These are phyloP conservation scores for Colletotrichum sojae DNA, from an alignment of 2,329 filamentous ascomycete species.

Conservation along the genomic window DNA sequence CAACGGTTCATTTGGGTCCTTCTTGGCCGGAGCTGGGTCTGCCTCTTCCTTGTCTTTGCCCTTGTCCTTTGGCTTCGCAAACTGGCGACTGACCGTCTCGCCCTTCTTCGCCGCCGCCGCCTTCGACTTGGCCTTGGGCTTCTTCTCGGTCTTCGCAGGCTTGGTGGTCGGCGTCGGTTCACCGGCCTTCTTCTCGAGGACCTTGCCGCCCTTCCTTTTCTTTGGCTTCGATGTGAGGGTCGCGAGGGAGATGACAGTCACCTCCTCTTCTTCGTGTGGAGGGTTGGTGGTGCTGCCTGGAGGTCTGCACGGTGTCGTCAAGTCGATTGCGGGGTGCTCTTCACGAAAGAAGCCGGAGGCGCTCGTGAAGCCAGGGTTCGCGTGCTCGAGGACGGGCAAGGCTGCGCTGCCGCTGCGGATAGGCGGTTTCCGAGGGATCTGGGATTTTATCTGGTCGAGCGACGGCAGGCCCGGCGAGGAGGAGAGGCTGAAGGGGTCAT, in stretches of 20 bases:
- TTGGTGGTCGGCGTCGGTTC: slow-evolving; percentile 15
- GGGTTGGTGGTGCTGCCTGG: background rate
- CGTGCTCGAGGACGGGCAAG: slow-evolving; percentile 5
- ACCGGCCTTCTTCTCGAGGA: slow-evolving; percentile 38
- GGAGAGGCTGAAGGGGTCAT: slow-evolving; percentile 51
- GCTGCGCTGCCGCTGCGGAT: slow-evolving; percentile 15
- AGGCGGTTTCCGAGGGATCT: slow-evolving; percentile 39
- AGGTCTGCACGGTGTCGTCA: slow-evolving; percentile 35
- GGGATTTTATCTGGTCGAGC: slow-evolving; percentile 62
- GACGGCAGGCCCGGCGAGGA: slow-evolving; percentile 71
- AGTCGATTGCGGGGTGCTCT: slow-evolving; percentile 33
- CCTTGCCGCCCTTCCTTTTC: slow-evolving; percentile 31
- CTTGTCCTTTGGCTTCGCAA: slow-evolving; percentile 44
- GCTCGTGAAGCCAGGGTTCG: background rate
- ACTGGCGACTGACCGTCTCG: slow-evolving; percentile 54
- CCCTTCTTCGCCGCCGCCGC: slow-evolving; percentile 45
- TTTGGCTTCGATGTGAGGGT: slow-evolving; percentile 33
- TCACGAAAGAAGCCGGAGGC: slow-evolving; percentile 28
- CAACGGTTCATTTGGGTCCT: slow-evolving; percentile 49
- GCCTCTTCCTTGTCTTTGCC: slow-evolving; percentile 42
- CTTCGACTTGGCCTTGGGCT: slow-evolving; percentile 43
- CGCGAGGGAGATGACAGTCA: slow-evolving; percentile 28
- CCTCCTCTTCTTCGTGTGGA: slow-evolving; percentile 24
- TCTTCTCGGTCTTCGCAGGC: slow-evolving; percentile 11
- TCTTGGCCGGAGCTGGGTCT: background rate